A percentile compares a stretch with the other conserved stretches of the same genome.
phyloP scores from a whole-genome alignment of 352 stramenopile genomes.

The Aphanomyces stellatus region DNA sequence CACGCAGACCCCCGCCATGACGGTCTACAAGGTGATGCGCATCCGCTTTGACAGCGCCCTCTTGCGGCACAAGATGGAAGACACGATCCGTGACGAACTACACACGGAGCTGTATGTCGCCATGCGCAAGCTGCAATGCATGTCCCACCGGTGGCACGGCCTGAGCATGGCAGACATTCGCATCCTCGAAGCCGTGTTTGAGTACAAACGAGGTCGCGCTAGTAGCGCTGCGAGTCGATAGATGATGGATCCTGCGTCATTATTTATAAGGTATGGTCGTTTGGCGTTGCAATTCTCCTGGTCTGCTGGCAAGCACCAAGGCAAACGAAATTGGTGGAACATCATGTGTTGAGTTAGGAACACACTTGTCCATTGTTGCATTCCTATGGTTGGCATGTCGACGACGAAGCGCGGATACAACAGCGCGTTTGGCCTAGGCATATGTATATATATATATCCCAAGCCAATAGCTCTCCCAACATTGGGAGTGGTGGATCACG shows the following conservation, averaged over 20 bases:
- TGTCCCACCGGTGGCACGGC: conserved; percentile 9
- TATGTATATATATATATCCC: too few relatives aligned
- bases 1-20: conserved; percentile 7
- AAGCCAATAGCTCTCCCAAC: too few relatives aligned
- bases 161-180: conserved; percentile 13
- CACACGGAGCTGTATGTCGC: neutral
- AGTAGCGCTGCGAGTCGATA: neutral
- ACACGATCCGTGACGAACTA: neutral
- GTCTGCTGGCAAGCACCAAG: neutral
- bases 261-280: neutral
- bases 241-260: neutral
- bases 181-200: conserved; percentile 7
- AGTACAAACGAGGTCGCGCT: neutral
- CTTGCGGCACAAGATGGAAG: conserved; percentile 4
- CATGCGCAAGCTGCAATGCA: conserved; percentile 4
- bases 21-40: conserved; percentile 14
- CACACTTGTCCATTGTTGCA: too few relatives aligned
- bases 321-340: too few relatives aligned
- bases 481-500: too few relatives aligned
- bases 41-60: conserved; percentile 11
- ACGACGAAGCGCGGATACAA: too few relatives aligned
- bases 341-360: too few relatives aligned
- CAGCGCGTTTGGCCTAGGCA: too few relatives aligned
- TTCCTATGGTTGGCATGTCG: too few relatives aligned
- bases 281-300: neutral